Conservation (phyloP, 2,329 filamentous ascomycete species). For the Aspergillus sp. region DNA sequence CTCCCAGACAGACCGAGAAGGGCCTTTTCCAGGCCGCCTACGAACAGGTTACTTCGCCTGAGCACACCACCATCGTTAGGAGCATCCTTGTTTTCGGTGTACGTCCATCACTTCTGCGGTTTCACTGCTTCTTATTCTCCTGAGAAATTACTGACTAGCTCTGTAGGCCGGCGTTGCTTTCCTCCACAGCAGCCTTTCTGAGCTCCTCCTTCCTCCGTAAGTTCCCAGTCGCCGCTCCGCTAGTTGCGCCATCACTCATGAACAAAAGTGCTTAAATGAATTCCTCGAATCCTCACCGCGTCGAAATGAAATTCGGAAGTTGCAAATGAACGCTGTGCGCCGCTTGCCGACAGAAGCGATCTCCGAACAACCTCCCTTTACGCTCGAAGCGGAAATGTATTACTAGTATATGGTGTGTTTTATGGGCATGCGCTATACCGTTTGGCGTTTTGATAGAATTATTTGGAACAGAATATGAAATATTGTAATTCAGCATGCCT, state of each 20-base stretch:
- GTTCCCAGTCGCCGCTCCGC: slow-evolving; percentile 31
- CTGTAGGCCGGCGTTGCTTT: slow-evolving; percentile 64
- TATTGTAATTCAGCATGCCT: not conserved
- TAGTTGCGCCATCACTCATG: slow-evolving; percentile 16
- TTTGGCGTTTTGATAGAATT: slow-evolving; percentile 18
- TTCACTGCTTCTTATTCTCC: not conserved
- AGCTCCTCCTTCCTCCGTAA: slow-evolving; percentile 64
- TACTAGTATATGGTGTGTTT: slow-evolving; percentile 21
- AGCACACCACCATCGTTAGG: slow-evolving; percentile 68
- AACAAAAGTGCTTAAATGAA: slow-evolving; percentile 22
- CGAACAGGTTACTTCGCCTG: slow-evolving; percentile 62
- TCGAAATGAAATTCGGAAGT: not conserved
- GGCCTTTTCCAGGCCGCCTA: slow-evolving; percentile 61
- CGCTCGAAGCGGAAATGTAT: slow-evolving; percentile 23
- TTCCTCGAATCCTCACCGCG: not conserved
- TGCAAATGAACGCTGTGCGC: not conserved
- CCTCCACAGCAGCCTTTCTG: slow-evolving; percentile 66
- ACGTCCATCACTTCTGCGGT: slow-evolving; percentile 36
- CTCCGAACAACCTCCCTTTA: slow-evolving; percentile 12
- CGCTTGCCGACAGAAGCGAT: not conserved
- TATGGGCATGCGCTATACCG: slow-evolving; percentile 17
- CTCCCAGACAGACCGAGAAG: slow-evolving; percentile 57
- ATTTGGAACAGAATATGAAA: slow-evolving; percentile 7
- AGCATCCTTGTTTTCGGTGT: slow-evolving; percentile 69
- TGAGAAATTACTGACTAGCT: slow-evolving; percentile 11